phyloP scores from a whole-genome alignment of 768 basidiomycete genomes.

The Chiua virens region DNA sequence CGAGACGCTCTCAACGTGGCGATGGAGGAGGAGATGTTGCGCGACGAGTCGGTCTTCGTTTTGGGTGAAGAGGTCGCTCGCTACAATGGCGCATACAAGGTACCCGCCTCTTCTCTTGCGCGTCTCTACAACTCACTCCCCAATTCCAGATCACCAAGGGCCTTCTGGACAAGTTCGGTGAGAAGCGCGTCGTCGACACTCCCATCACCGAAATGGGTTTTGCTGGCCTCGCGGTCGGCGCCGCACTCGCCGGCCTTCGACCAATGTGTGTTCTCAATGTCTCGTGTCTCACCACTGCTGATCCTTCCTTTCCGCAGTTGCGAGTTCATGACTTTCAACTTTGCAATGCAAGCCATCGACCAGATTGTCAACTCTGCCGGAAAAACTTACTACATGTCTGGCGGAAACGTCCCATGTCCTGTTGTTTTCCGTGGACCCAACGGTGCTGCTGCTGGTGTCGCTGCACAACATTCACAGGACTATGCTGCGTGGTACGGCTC shows the following conservation, averaged over 20 bases:
- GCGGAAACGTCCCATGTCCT: slow-evolving; percentile 96
- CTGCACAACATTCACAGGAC: slow-evolving; percentile 96
- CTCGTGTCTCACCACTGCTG: slow-evolving; percentile 2
- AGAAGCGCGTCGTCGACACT: slow-evolving; percentile 96
- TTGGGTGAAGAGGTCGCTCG: slow-evolving; percentile 97
- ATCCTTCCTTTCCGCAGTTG: slow-evolving; percentile 51
- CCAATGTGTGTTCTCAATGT: slow-evolving; percentile 63
- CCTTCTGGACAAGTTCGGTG: slow-evolving; percentile 97
- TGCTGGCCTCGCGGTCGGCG: slow-evolving; percentile 92
- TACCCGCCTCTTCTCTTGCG: slow-evolving; percentile 26
- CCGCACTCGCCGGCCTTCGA: slow-evolving; percentile 90
- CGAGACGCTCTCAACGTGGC: slow-evolving; percentile 97
- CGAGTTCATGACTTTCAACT: slow-evolving; percentile 99
- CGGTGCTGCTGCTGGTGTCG: slow-evolving; percentile 97
- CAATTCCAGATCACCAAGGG: slow-evolving; percentile 87
- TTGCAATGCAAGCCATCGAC: slow-evolving; percentile 99
- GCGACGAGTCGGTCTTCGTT: slow-evolving; percentile 93
- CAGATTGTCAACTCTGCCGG: slow-evolving; percentile 99
- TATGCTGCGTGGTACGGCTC: slow-evolving; percentile 94
- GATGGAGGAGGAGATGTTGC: slow-evolving; percentile 99
- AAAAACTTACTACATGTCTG: slow-evolving; percentile 99
- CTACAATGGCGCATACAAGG: slow-evolving; percentile 98
- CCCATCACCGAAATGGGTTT: slow-evolving; percentile 99
- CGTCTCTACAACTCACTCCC: slow-evolving; percentile 11
- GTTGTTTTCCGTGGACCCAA: slow-evolving; percentile 99